These are phyloP conservation scores for Geotrichum phurueaensis DNA, from an alignment of 1,139 yeast species.

Conservation along the genomic window DNA sequence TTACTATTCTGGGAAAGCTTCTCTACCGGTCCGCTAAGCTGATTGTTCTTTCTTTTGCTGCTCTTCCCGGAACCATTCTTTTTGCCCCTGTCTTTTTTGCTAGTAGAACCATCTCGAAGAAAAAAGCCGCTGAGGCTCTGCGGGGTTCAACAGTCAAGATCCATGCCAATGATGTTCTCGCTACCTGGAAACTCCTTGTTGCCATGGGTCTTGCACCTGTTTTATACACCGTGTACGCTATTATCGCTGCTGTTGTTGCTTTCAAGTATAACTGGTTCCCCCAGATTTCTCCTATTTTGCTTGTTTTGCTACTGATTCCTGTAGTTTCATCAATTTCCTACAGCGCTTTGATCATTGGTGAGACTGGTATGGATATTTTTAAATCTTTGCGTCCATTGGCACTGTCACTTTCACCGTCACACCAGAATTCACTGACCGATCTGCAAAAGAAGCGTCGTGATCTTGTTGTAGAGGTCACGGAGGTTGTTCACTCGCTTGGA, in stretches of 20 bases:
- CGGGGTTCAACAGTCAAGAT: constrained; percentile 88
- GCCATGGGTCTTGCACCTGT: constrained; percentile 86
- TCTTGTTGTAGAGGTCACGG: constrained; percentile 56
- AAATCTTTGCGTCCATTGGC: constrained; percentile 80
- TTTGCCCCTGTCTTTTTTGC: constrained; percentile 83
- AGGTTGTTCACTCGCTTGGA: constrained; percentile 64
- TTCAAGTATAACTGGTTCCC: constrained; percentile 23
- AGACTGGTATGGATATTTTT: constrained; percentile 82
- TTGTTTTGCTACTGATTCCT: constrained; percentile 48
- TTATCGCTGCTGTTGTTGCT: constrained; percentile 48
- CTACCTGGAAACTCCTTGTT: constrained; percentile 92
- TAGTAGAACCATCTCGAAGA: constrained; percentile 63
- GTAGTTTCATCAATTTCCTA: constrained; percentile 70
- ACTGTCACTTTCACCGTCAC: constrained; percentile 49
- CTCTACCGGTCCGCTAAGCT: constrained; percentile 52
- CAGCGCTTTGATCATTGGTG: constrained; percentile 85
- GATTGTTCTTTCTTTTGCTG: constrained; percentile 49
- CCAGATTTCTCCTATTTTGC: constrained; percentile 24
- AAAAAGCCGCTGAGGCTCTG: constrained; percentile 72
- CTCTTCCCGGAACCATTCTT: constrained; percentile 78
- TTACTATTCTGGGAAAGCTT: constrained; percentile 44
- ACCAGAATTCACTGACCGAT: constrained; percentile 48
- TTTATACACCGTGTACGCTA: constrained; percentile 72
- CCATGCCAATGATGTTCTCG: constrained; percentile 85
- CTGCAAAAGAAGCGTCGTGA: constrained; percentile 51